phyloP scores from a whole-genome alignment of 805 yeast species.

The Kodamaea nitidulidarum region DNA sequence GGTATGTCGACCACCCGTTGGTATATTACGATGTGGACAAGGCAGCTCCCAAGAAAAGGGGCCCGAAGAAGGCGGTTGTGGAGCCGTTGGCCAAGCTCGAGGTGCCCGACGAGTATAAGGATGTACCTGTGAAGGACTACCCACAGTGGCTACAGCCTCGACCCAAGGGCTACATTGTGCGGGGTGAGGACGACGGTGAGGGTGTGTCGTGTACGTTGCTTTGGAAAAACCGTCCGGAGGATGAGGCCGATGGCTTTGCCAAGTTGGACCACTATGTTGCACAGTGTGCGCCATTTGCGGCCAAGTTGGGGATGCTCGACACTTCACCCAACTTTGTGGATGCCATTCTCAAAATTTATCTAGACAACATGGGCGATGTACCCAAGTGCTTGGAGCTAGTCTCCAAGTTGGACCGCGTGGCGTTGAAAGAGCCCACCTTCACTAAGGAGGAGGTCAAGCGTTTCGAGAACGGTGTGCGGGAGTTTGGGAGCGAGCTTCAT shows the following conservation, averaged over 20 bases:
- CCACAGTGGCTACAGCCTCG: constrained; percentile 77
- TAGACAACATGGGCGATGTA: constrained; percentile 50
- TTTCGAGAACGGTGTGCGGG: constrained; percentile 72
- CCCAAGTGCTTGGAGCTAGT: constrained; percentile 46
- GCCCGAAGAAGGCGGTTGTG: constrained; percentile 6
- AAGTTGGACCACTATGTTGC: constrained; percentile 52
- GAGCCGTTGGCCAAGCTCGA: constrained; percentile 21
- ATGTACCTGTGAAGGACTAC: constrained; percentile 41
- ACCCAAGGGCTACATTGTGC: constrained; percentile 77
- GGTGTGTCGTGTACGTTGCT: constrained; percentile 53
- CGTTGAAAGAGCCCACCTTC: constrained; percentile 75
- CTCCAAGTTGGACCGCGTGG: constrained; percentile 47
- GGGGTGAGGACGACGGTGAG: constrained; percentile 66
- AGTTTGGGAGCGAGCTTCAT: constrained; percentile 73
- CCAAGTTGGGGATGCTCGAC: constrained; percentile 48
- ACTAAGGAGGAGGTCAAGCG: constrained; percentile 54
- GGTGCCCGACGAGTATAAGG: constrained; percentile 47
- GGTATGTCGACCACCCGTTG: constrained; percentile 58
- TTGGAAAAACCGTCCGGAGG: constrained; percentile 54
- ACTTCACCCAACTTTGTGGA: constrained; percentile 83
- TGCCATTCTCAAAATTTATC: constrained; percentile 53
- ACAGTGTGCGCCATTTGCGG: constrained; percentile 55
- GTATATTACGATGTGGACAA: constrained; percentile 54
- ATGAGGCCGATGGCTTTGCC: constrained; percentile 20
- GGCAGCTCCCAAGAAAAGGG: constrained; percentile 11